phyloP scores from a whole-genome alignment of 2,329 filamentous ascomycete genomes.

The Fusarium oxysporum region DNA sequence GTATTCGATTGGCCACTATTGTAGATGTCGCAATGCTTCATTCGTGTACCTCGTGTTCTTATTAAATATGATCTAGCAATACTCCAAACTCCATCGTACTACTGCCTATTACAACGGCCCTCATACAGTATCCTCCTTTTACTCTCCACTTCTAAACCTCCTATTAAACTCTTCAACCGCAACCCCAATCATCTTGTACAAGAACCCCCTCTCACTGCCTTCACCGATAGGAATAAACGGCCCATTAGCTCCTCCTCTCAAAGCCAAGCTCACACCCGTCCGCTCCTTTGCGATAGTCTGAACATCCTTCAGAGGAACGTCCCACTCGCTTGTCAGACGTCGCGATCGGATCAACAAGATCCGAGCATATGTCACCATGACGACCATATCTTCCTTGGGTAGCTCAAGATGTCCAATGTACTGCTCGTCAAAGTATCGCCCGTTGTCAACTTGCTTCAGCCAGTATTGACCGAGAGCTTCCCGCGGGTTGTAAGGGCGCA shows the following conservation, averaged over 20 bases:
- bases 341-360: slow-evolving; percentile 93
- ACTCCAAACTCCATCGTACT: slow-evolving; percentile 25
- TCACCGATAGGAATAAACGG: slow-evolving; percentile 96
- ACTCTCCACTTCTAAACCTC: slow-evolving; percentile 61
- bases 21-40: not conserved
- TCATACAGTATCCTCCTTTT: slow-evolving; percentile 2
- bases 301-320: slow-evolving; percentile 93
- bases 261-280: slow-evolving; percentile 88
- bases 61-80: not conserved
- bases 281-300: slow-evolving; percentile 98
- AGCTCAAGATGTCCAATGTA: slow-evolving; percentile 98
- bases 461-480: slow-evolving; percentile 98
- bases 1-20: accelerated
- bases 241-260: slow-evolving; percentile 91
- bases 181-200: slow-evolving; percentile 74
- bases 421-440: slow-evolving; percentile 96
- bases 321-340: slow-evolving; percentile 91
- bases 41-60: slow-evolving; percentile 14
- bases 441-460: slow-evolving; percentile 98
- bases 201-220: slow-evolving; percentile 75
- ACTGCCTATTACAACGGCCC: not conserved
- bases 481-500: slow-evolving; percentile 92
- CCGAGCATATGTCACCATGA: slow-evolving; percentile 87
- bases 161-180: slow-evolving; percentile 76
- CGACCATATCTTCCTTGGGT: slow-evolving; percentile 86